Percentiles rank a stretch among this genome's conserved stretches.
These are phyloP conservation scores for Melanogaster broomeanus DNA, from an alignment of 768 basidiomycete species.

Conservation along the genomic window DNA sequence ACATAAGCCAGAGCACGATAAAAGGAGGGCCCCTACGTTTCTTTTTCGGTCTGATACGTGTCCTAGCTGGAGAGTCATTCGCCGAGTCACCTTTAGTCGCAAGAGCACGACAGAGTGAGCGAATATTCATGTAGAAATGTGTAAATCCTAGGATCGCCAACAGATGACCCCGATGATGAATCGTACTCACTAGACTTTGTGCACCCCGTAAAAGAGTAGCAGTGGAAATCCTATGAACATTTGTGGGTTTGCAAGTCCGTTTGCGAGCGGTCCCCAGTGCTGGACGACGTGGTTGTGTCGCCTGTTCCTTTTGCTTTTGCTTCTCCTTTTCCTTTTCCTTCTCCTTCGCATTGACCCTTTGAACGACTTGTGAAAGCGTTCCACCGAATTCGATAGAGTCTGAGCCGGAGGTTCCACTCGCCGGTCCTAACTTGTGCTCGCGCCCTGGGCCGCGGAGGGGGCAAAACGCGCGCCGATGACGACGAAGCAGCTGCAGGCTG, in stretches of 20 bases:
- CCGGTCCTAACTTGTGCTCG: neutral
- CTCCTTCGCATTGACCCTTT: neutral
- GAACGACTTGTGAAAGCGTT: slow-evolving; percentile 19
- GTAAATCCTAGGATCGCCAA: neutral
- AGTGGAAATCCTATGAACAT: slow-evolving; percentile 11
- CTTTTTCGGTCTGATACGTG: slow-evolving; percentile 12
- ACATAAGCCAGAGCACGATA: neutral
- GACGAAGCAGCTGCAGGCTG: slow-evolving; percentile 8
- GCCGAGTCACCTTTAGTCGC: neutral
- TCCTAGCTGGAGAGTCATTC: slow-evolving; percentile 14
- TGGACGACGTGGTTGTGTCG: neutral
- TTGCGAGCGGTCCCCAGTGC: slow-evolving; percentile 14
- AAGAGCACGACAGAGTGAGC: neutral
- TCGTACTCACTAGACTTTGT: slow-evolving; percentile 21
- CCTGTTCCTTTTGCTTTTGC: neutral
- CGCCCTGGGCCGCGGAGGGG: neutral
- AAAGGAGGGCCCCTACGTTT: slow-evolving; percentile 13
- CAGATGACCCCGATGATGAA: neutral
- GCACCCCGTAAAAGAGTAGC: slow-evolving; percentile 12
- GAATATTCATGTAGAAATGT: neutral
- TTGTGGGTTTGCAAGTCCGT: slow-evolving; percentile 2
- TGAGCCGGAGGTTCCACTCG: slow-evolving; percentile 13
- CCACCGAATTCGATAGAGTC: slow-evolving; percentile 12
- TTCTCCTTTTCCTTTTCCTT: slow-evolving; percentile 3
- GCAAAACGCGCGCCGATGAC: neutral